Conservation (phyloP, 345 rosid species). For the Physaria fendleri region DNA sequence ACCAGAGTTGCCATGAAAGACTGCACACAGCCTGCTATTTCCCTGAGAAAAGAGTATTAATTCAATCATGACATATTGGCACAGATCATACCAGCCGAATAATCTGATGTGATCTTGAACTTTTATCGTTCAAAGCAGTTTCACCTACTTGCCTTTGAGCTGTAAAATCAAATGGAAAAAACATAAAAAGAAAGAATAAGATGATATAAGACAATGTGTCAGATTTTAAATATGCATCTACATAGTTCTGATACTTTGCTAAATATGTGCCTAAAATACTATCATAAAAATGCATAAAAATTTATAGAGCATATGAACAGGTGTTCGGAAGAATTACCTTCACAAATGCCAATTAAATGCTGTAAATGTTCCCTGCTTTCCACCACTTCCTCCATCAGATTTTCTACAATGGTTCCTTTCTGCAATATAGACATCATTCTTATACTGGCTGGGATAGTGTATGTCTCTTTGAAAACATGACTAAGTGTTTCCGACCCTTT, state of each 20-base stretch:
- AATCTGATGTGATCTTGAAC: slow-evolving; percentile 98
- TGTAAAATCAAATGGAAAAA: slow-evolving; percentile 32
- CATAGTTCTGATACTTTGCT: not conserved
- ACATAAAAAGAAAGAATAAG: not conserved
- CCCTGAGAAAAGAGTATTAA: slow-evolving; percentile 33
- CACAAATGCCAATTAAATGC: slow-evolving; percentile 78
- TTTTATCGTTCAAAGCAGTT: slow-evolving; percentile 83
- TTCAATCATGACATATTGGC: not conserved
- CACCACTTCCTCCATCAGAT: slow-evolving; percentile 75
- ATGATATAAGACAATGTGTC: slow-evolving; percentile 2
- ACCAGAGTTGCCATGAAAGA: slow-evolving; percentile 92
- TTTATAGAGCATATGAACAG: not conserved
- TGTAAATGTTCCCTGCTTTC: slow-evolving; percentile 65
- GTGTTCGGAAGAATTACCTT: slow-evolving; percentile 43
- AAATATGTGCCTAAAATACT: not conserved
- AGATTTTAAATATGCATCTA: not conserved
- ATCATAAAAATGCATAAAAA: not conserved
- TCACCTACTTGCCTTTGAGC: slow-evolving; percentile 97
- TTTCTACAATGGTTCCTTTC: slow-evolving; percentile 89
- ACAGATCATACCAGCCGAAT: slow-evolving; percentile 66
- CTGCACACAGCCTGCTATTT: slow-evolving; percentile 66
- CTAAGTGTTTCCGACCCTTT: slow-evolving; percentile 8
- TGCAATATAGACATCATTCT: slow-evolving; percentile 30
- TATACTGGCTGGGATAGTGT: slow-evolving; percentile 1
- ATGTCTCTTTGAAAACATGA: not conserved